Evolutionary conservation across 2,329 filamentous ascomycete species (phyloP), one percentile per base, ranked within the genome.

Genomic region (Leptographium galeiforme): DNA sequence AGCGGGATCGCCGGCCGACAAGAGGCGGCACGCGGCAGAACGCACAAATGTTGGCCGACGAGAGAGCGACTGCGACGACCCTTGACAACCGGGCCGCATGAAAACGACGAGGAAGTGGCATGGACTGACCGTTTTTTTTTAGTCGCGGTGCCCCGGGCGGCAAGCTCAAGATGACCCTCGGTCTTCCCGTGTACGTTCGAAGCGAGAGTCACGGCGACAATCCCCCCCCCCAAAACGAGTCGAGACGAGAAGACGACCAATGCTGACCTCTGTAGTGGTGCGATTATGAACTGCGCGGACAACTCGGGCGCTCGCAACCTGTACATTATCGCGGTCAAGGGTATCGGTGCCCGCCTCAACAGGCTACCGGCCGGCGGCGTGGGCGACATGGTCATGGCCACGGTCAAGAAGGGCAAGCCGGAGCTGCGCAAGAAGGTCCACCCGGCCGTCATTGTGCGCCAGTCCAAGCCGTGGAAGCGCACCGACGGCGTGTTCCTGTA

Each of bases 141-240:
- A 84, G 81, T 62, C 81, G 89, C 82, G 87, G 86, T 87, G 86
- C 89, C 81, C 87, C 90, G 70, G 93, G 93, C 84, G 94, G 94
- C 87, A 98, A 98, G 87, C 87, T 97, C 70, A 97, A 95, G 87
- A 98, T 98, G 93, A 96, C 93, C 75, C 89, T 98, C 77, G 93
- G 89, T 96, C 89, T 98, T 70, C 93, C 93, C 77, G 89, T 95
- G 90, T 96, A 95, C 75, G 89, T 87, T 68, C 33, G 40, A 36
- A 33, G 38, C 8, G n/a, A 38, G 16, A 34, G 13, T n/a, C 30
- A 12, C 38, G 14, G 6, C 12, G 30, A 25, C 14, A n/a, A n/a
- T n/a, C n/a, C n/a, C n/a, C n/a, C n/a, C n/a, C n/a, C n/a, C 18
- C 33, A 5, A 58, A 62, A 58, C 60, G 47, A 54, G 2, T 5